phyloP scores from a whole-genome alignment of 192 early-diverging fungal genomes.

The Funneliformis geosporum region DNA sequence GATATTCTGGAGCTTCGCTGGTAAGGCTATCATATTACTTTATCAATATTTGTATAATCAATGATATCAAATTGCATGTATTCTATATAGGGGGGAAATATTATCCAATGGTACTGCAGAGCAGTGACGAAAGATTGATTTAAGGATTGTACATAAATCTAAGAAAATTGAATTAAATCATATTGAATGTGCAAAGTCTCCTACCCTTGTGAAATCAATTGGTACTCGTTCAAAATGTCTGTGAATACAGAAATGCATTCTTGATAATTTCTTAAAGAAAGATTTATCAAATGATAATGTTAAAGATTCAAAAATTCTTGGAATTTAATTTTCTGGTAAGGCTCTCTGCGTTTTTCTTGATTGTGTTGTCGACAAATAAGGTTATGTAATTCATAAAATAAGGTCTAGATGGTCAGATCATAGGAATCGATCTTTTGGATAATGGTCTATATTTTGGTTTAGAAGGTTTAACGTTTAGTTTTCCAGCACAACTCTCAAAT shows the following conservation, averaged over 20 bases:
- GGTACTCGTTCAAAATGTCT: neutral
- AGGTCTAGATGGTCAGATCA: constrained; percentile 8
- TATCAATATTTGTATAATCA: no score
- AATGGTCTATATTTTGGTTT: constrained; percentile 31
- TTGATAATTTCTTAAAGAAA: neutral
- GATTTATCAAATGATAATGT: neutral
- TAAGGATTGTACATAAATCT: no score
- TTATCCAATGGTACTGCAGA: no score
- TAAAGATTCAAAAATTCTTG: neutral
- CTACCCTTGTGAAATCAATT: neutral
- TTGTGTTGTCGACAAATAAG: no score
- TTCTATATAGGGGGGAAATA: no score
- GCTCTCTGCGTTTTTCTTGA: no score
- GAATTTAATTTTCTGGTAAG: neutral
- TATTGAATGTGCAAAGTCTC: neutral
- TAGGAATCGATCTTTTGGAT: constrained; percentile 26
- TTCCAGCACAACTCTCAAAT: neutral
- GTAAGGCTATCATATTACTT: no score
- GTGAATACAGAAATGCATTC: neutral
- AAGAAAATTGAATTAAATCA: neutral
- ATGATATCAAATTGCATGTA: no score
- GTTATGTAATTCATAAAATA: no score
- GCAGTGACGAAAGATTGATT: no score
- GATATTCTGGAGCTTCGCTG: no score
- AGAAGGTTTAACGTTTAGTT: constrained; percentile 2